Base-by-base conservation (phyloP, 1,139 yeast genomes). In the Candida tunisiensis region DNA sequence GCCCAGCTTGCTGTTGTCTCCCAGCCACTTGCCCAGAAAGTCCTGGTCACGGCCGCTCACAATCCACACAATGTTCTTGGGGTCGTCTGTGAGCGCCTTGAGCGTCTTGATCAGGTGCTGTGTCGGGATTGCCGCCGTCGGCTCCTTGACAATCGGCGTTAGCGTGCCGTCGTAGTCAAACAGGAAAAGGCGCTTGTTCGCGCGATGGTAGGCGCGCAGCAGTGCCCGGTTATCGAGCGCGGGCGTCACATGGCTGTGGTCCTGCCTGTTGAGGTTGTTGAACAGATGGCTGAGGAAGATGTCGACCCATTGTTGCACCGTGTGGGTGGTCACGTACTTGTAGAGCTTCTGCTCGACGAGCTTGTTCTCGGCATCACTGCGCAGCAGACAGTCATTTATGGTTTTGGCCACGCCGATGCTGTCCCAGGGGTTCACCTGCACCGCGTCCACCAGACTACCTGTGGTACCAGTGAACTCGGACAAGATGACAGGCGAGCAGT, bases 111-210 rank as follows among this genome's bases (percentile, higher is more conserved):
- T 63, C 28, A 88, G 59, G 38, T 77, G 64, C 7, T 74, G 71
- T 1, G 93, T 72, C 2, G 99, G 99, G 26, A 88, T 78, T 1
- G 98, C 98, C 0, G 98, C 95, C n/a, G 91, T 83, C 1, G 99
- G 99, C 41, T 88, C 96, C 23, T 72, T 67, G 4, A 88, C 96
- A 46, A 88, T 88, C 6, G 96, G 96, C 0, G 96, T 80, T 40
- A 88, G 62, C 0, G 99, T 88, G 16, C 99, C 99, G 49, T 88
- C 99, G 47, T 88, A 88, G 53, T 88, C 99, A 55, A 91, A 85
- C 40, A 88, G 53, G 42, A 88, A 83, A 34, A 88, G 55, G 34
- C 98, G 65, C 42, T 78, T 64, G 16, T 65, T 37, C 1, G 95
- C 69, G 12, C 53, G 42, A 25, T 63, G 50, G 50, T 80, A 88